Base-by-base conservation (phyloP, 2,329 filamentous ascomycete genomes). In the Fusarium odoratissimum region DNA sequence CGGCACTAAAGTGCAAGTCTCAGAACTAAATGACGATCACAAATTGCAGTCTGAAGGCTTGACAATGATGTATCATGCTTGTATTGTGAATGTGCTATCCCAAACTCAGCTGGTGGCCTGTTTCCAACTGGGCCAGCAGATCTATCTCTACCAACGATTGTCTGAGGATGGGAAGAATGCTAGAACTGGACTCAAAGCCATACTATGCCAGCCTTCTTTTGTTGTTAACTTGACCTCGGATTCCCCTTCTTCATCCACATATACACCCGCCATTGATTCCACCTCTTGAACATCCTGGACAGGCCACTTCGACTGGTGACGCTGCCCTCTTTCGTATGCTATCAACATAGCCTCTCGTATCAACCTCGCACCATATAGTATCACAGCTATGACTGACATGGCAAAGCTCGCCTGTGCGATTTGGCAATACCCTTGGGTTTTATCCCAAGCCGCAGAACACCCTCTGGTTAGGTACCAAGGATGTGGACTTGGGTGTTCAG, bases 101-200 rank as follows among this genome's bases (percentile, higher is more conserved):
- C 5, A 17, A 33, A 8, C 35, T 31, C 9, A 12, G 30, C 8
- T 8, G 49, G 19, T 31, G 30, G 9, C n/a, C 9, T 41, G 8
- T 19, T 28, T 19, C 30, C 38, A 25, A 35, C 33, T 19, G 9
- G 28, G 6, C 6, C 25, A 28, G 8, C 19, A 28, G 33, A n/a
- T 28, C 21, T 14, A 11, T 7, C 31, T 41, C 40, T 71, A 63
- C 60, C 41, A 52, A 46, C 40, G 41, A 37, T 44, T 49, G 40
- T 51, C 35, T 14, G 55, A 31, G 1, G 69, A 73, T 5, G 79
- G 78, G 28, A 81, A 80, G 58, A 81, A 81, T 16, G 80, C 80
- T 35, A 81, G 48, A 28, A 81, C 79, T 3, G 80, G 80, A 51
- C 79, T 81, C 3, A 80, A 44, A 7, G 73, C 75, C 37, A 71